Evolutionary conservation across 1,139 yeast genomes (phyloP), one percentile per base, ranked within the genome.

Genomic region (Taphrina wiesneri): DNA sequence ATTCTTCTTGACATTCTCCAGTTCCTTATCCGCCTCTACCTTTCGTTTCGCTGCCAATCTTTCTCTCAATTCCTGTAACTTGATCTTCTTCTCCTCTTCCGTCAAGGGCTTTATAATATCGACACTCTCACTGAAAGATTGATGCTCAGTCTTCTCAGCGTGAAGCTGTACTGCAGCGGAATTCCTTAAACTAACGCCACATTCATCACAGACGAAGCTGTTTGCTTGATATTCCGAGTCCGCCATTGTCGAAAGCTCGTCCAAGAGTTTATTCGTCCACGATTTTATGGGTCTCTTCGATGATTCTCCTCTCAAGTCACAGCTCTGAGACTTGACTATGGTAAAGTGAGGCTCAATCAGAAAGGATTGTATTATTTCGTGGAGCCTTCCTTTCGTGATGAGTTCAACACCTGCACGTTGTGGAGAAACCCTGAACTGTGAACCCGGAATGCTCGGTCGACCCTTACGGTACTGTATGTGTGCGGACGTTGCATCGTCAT

Each of bases 61-160:
- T 25, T 68, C 73, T 30, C 75, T 70, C 61, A 77, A 71, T 43
- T 65, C 71, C 15, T 71, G 74, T 63, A 77, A 68, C 66, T 75
- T 73, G 26, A 73, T 73, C 5, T 69, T 72, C 61, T 74, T 73
- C 56, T 76, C 76, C 65, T 74, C 78, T 46, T 72, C 74, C 13
- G 76, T 72, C 54, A 74, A 65, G 7, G 71, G 73, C 13, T 69
- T 64, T 21, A 70, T 63, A 25, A 61, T 64, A 34, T 70, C 71
- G 17, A 57, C 49, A 17, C 69, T 68, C 30, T 70, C 71, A 23
- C 70, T 69, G 56, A 70, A 70, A 17, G 69, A 54, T 15, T 51
- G 47, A 56, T 70, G 70, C 36, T 56, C 59, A 4, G 70, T 69
- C 63, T 62, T 57, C n/a, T 63, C 63, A 11, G 63, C 63, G 43